Evolutionary conservation across 2,329 filamentous ascomycete genomes (phyloP), one percentile per base, ranked within the genome.

Genomic region (Aspergillus brasiliensis): DNA sequence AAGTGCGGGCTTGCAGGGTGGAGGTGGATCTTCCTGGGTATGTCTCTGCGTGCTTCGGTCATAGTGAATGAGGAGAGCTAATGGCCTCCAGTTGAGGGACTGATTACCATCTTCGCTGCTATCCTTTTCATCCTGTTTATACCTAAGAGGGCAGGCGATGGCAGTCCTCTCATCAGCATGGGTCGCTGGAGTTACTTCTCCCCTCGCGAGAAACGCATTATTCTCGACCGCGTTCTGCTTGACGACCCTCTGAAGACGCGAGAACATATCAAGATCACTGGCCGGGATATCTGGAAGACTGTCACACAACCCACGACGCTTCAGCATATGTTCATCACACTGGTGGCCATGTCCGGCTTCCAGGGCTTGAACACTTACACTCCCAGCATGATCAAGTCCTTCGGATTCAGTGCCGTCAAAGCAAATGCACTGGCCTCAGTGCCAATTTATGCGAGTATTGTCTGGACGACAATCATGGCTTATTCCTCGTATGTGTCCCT

Each of bases 381-480:
- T 0, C 84, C 84, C 0, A 80, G 80, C 5, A 81, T 87, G 49
- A 82, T 86, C 58, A 79, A 74, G 52, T 78, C 77, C 10, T 81
- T 86, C 49, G 84, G 84, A 0, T 86, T 84, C 62, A 71, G 69
- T 3, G 67, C 71, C 0, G 77, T 86, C 3, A 73, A 69, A 0
- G 79, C 79, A 49, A 86, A 87, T 59, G 84, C 84, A 0, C 71
- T 86, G 64, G 80, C 83, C 0, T 81, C 83, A 0, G 83, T 87
- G 8, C 83, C 83, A 0, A 67, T 73, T 3, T 75, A 71, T 47
- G 68, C 65, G 23, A 62, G 67, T n/a, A 71, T 72, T 42, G 25
- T 73, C 0, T 70, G 70, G 66, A 40, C 72, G 28, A 56, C 72
- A 1, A 57, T 69, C 2, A 37, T 73, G 1, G 69, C 70, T 13